Conservation (phyloP, 208 protist species). For the Trypanosoma cruzi region DNA sequence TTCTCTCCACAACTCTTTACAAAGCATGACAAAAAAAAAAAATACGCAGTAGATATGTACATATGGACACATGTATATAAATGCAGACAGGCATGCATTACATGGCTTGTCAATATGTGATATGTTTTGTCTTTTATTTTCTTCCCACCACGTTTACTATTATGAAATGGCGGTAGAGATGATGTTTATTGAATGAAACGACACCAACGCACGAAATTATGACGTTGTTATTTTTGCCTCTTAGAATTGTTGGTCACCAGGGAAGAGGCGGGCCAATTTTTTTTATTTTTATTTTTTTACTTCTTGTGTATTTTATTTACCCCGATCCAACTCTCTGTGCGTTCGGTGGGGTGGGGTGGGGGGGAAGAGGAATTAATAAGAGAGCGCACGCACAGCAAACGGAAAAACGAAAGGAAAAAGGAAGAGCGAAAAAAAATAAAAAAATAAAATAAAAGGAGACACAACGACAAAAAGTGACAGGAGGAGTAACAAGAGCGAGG, state of each 20-base stretch:
- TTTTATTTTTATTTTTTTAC: too few relatives aligned
- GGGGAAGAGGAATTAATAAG: too few relatives aligned
- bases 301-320: background rate
- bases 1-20: background rate
- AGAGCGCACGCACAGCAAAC: too few relatives aligned
- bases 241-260: too few relatives aligned
- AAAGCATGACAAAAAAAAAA: background rate
- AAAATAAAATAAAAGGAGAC: background rate
- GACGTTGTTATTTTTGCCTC: too few relatives aligned
- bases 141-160: background rate
- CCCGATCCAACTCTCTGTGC: background rate
- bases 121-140: slow-evolving; percentile 2
- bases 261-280: too few relatives aligned
- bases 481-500: too few relatives aligned
- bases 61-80: too few relatives aligned
- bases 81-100: too few relatives aligned
- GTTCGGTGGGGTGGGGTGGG: background rate
- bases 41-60: background rate
- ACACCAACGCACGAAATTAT: background rate
- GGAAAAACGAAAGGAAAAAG: too few relatives aligned
- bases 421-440: background rate
- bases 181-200: background rate
- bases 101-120: too few relatives aligned
- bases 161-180: slow-evolving; percentile 3
- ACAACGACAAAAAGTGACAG: too few relatives aligned